Base-by-base conservation (phyloP, 2,329 filamentous ascomycete species). In the Fusarium sp. region DNA sequence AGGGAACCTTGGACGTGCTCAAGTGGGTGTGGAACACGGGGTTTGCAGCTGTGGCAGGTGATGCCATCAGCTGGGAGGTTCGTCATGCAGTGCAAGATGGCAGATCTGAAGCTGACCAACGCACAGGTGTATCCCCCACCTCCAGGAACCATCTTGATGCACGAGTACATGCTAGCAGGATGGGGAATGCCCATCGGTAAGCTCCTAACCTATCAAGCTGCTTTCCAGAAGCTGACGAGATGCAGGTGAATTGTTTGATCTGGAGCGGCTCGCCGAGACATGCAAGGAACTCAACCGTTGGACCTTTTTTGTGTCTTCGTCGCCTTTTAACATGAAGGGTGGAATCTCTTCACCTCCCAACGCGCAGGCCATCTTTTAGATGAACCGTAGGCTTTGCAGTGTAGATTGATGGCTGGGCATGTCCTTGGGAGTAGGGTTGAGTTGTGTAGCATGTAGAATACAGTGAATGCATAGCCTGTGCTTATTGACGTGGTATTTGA, bases 11-110 rank as follows among this genome's bases (percentile, higher is more conserved):
- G 50, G 84, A 84, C 6, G 85, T 85, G 22, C 82, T 90, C 18
- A 83, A 85, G 57, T 92, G 89, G 89, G 80, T 91, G 50, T 91
- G 89, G 89, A 86, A 90, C 70, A 84, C 87, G 0, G 70, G 63
- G n/a, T 90, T 91, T 72, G 82, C 88, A 0, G 90, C 90, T 6
- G 86, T 90, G 0, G 90, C 87, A 0, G 88, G 89, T 1, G 90
- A 92, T 68, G 85, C 86, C 64, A 87, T 89, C 5, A 74, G 80
- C 20, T 87, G 89, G 70, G 89, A 91, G 79, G 86, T 86, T 5
- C 86, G 85, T 69, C 59, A 42, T 33, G 3, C 20, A 7, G 9
- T 9, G 35, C 16, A 10, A 18, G 47, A 9, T 14, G 16, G 5
- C 2, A 6, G 22, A 18, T 40, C 18, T 16, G 6, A 18, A 18